Evolutionary conservation across 306 rosid species (phyloP), one percentile per base, ranked within the genome.

Genomic region (Cicer arietinum): DNA sequence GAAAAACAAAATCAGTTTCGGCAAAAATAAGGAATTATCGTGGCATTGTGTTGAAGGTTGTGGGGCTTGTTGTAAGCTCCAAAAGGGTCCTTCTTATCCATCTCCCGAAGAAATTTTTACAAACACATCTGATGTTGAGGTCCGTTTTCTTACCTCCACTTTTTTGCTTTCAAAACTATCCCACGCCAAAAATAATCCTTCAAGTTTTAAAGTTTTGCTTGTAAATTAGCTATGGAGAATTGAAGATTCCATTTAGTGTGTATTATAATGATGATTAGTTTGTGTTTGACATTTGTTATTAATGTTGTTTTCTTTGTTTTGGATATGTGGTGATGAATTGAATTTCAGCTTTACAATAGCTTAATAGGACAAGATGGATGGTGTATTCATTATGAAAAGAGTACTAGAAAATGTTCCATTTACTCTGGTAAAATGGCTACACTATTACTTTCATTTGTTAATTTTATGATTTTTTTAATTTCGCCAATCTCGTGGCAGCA

Each of bases 31-130:
- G 75, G 90, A 89, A 14, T 57, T 64, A 3, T 12, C 68, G 5
- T 94, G 97, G 97, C 86, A 74, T 14, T 94, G 98, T 82, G 91
- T 89, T 10, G 93, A 91, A 79, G 86, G 91, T 12, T 94, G 98
- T 51, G 98, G 98, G 0, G 97, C 97, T 44, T 94, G 97, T 81
- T 91, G 98, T 79, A 91, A 88, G 80, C 93, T 94, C 18, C 81
- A 84, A 42, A 91, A 87, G 50, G 97, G 92, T 16, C 90, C 94
- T 7, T 90, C 93, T 80, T 91, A 90, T 60, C 73, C 89, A 69
- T 79, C 96, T 5, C 96, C 95, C 0, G 93, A 89, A 83, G 97
- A 94, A 84, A 86, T 88, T 69, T 88, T 94, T 83, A 66, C 58
- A 0, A 85, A 90, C 69, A 76, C 93, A 71, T 81, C 86, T 8